Base-by-base conservation (phyloP, 768 basidiomycete genomes). In the Xanthoconium purpureum region DNA sequence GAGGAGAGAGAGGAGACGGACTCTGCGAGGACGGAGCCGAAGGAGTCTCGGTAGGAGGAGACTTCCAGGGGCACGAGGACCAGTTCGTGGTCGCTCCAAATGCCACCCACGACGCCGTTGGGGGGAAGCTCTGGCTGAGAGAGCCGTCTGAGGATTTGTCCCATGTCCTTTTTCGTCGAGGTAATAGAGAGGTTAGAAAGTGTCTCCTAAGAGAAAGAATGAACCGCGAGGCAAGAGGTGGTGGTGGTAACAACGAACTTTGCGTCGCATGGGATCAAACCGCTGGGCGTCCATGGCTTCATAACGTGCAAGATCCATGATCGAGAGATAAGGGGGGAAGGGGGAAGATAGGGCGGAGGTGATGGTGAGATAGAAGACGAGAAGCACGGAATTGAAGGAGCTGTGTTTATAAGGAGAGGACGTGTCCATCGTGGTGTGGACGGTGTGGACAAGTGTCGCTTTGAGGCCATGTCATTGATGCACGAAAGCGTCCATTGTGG, bases 61-160 rank as follows among this genome's bases (percentile, higher is more conserved):
- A 70, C 67, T 4, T 65, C 68, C 9, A 71, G 50, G 30, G 71
- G 71, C 38, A 71, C 63, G 54, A 73, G 61, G 55, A 71, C 70
- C 33, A 73, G 45, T 54, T 71, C 70, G 32, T 71, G 71, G 66
- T 71, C 71, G 30, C 68, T 66, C 70, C 70, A 71, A 13, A 71
- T 52, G 18, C 71, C 70, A 15, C 71, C 70, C 6, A 71, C 67
- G 48, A 60, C 62, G 7, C 52, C 56, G 37, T 35, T 60, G 10
- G 56, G 54, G 20, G 65, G 59, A 2, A 55, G 44, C 37, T 61
- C 57, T 29, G 63, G 57, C 3, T 61, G 67, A 20, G 67, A 60
- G 1, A 58, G 30, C 14, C 66, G 67, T 42, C 70, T 55, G 20
- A 71, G 40, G 50, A 61, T 14, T 45, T 72, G 70, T 1, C 72